Evolutionary conservation across 1,284 basidiomycete species (phyloP).

Genomic region (Ceratobasidium sp.): DNA sequence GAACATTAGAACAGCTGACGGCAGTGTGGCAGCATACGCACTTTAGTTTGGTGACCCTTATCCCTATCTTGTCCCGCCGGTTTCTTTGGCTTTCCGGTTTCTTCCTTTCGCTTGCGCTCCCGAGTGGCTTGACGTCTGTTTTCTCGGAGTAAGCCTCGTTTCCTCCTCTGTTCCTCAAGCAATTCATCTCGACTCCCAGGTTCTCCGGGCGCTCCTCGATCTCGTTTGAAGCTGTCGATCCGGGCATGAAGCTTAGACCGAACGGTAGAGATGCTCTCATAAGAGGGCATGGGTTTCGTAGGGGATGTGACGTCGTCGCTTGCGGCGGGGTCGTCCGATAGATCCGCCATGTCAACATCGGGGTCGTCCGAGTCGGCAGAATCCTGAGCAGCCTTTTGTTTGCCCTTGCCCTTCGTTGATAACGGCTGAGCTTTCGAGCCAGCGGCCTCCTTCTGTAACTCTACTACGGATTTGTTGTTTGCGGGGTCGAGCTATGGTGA

Average conservation of each 20-base stretch:
- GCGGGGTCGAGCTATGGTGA: conserved; percentile 82
- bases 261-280: conserved; percentile 75
- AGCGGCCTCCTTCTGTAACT: conserved; percentile 71
- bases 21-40: conserved; percentile 49
- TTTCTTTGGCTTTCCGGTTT: conserved; percentile 63
- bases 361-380: conserved; percentile 55
- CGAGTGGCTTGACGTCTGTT: conserved; percentile 82
- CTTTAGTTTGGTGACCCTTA: conserved; percentile 65
- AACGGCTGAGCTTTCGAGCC: conserved; percentile 51
- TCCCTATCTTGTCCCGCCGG: conserved; percentile 61
- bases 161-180: conserved; percentile 78
- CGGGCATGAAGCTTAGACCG: conserved; percentile 81
- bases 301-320: conserved; percentile 46
- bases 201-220: conserved; percentile 59
- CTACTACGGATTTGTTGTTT: conserved; percentile 83
- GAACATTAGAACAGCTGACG: not conserved
- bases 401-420: conserved; percentile 62
- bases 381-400: conserved; percentile 54
- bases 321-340: conserved; percentile 48
- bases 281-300: conserved; percentile 70
- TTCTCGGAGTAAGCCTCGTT: conserved; percentile 84
- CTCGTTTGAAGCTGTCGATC: conserved; percentile 70
- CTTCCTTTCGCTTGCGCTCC: conserved; percentile 76
- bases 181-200: conserved; percentile 73
- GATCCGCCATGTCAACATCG: conserved; percentile 49